Percentiles rank a stretch among this genome's conserved stretches.
These are phyloP conservation scores for Gregarina niphandrodes DNA, from an alignment of 169 alveolate genomes.

Conservation along the genomic window DNA sequence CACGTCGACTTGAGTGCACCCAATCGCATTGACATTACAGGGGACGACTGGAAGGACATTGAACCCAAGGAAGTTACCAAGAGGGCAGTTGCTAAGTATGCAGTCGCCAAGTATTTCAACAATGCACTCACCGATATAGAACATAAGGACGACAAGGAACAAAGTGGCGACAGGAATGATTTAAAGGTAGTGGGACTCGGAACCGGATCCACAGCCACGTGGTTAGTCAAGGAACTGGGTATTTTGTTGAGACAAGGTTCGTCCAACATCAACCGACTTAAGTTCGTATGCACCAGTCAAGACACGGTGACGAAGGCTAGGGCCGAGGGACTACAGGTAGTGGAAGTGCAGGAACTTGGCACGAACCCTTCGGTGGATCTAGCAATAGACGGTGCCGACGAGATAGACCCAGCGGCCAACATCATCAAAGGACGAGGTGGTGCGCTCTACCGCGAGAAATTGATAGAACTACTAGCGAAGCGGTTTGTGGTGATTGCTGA, in stretches of 20 bases:
- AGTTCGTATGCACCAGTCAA: not conserved
- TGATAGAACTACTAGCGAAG: constrained; percentile 28
- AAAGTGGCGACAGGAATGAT: not conserved
- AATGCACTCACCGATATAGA: too few species aligned
- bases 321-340: constrained; percentile 29
- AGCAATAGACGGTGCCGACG: constrained; percentile 46
- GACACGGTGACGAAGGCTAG: constrained; percentile 14
- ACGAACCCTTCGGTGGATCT: constrained; percentile 29
- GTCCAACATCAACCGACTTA: not conserved
- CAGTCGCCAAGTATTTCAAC: too few species aligned
- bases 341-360: constrained; percentile 11
- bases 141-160: too few species aligned
- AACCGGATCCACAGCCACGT: constrained; percentile 36
- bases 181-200: constrained; percentile 36
- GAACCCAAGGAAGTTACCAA: too few species aligned
- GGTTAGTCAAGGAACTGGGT: constrained; percentile 28
- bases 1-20: too few species aligned
- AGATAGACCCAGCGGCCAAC: constrained; percentile 27
- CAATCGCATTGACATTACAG: too few species aligned
- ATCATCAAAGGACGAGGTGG: constrained; percentile 45
- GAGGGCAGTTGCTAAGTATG: too few species aligned
- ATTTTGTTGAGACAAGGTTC: not conserved
- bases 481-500: constrained; percentile 13
- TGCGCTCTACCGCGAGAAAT: constrained; percentile 37
- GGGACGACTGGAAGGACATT: too few species aligned